A percentile compares a stretch with the other conserved stretches of the same genome.
These are phyloP conservation scores for Suhomyces anneliseae DNA, from an alignment of 1,139 yeast genomes.

Conservation along the genomic window DNA sequence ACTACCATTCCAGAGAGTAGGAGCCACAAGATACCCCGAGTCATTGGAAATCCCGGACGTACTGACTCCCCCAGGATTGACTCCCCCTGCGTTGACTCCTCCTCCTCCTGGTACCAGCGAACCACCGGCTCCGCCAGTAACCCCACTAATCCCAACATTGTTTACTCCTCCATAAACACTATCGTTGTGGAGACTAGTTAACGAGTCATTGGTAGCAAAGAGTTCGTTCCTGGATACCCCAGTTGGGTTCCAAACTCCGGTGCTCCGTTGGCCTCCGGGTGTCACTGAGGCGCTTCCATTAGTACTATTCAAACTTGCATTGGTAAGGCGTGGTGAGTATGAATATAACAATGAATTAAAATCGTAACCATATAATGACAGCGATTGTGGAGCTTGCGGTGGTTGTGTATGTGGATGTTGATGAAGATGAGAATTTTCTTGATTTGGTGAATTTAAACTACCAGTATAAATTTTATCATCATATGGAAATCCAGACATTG, in stretches of 20 bases:
- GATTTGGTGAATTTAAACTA: constrained; percentile 12
- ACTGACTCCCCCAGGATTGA: constrained; percentile 1
- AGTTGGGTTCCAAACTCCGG: constrained; percentile 9
- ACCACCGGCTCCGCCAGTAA: neutral
- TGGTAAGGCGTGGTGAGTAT: constrained; percentile 18
- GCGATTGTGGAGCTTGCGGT: neutral
- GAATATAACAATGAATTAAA: constrained; percentile 15
- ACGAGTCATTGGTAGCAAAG: constrained; percentile 10
- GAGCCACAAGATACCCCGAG: constrained; percentile 10
- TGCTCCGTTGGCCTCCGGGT: constrained; percentile 2
- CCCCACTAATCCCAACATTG: neutral
- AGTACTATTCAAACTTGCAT: constrained; percentile 12
- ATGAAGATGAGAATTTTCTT: constrained; percentile 5
- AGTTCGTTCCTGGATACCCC: constrained; percentile 7
- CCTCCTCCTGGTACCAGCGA: too few species aligned
- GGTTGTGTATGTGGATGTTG: neutral
- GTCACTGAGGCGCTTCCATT: neutral
- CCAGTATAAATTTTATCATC: constrained; percentile 22
- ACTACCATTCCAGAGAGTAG: constrained; percentile 11
- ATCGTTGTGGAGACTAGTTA: constrained; percentile 10
- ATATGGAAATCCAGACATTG: constrained; percentile 21
- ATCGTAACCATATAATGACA: constrained; percentile 10
- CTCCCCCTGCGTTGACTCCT: neutral
- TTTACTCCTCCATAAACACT: constrained; percentile 2
- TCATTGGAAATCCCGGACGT: neutral